Conservation (phyloP, 2,329 filamentous ascomycete species). For the Penicillium sp. region DNA sequence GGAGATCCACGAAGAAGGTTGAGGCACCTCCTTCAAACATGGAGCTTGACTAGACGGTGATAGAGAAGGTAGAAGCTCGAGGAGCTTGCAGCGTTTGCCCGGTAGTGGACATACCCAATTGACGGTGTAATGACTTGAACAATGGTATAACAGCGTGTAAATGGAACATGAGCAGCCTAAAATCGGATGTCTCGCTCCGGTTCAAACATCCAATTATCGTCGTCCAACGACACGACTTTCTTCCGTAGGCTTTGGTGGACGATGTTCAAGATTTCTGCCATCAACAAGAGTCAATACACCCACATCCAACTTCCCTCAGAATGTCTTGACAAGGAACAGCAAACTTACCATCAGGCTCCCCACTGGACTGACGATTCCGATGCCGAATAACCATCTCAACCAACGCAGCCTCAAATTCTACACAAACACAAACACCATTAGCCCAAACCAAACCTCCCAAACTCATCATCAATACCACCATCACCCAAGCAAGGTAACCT, state of each 20-base stretch:
- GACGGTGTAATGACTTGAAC: slow-evolving; percentile 27
- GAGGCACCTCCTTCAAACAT: slow-evolving; percentile 53
- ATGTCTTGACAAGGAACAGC: not conserved
- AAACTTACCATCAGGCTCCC: slow-evolving; percentile 67
- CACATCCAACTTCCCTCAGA: not conserved
- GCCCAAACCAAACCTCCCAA: not conserved
- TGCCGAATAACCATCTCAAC: slow-evolving; percentile 51
- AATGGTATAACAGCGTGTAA: slow-evolving; percentile 19
- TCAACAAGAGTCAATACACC: slow-evolving; percentile 16
- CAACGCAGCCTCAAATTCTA: slow-evolving; percentile 55
- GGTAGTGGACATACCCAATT: slow-evolving; percentile 22
- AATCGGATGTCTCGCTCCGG: slow-evolving; percentile 60
- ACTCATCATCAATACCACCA: not conserved
- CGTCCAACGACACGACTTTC: slow-evolving; percentile 74
- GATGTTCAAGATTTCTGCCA: slow-evolving; percentile 70
- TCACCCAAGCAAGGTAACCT: slow-evolving; percentile 13
- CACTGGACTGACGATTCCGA: slow-evolving; percentile 59
- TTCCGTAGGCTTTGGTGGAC: slow-evolving; percentile 72
- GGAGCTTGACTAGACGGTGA: slow-evolving; percentile 50
- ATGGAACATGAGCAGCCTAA: slow-evolving; percentile 26
- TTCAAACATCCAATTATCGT: slow-evolving; percentile 93
- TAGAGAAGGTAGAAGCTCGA: not conserved
- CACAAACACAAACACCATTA: slow-evolving; percentile 6
- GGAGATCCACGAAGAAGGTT: slow-evolving; percentile 58
- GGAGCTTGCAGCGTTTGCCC: not conserved